Conservation (phyloP, 2,329 filamentous ascomycete genomes). For the Trichoderma lentiforme region DNA sequence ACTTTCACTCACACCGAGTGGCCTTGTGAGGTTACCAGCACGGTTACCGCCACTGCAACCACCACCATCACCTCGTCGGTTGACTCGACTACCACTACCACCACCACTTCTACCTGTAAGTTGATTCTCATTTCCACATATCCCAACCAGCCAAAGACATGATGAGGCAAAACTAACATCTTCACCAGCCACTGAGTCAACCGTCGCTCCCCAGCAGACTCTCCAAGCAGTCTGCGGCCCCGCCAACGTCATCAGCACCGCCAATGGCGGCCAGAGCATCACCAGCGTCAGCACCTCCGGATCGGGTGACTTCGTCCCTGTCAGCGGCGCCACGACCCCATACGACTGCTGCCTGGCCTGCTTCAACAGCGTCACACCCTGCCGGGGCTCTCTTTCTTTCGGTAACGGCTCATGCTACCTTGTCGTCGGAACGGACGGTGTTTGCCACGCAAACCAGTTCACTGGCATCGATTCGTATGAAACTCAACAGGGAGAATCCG, state of each 20-base stretch:
- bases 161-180: not conserved
- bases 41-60: not conserved
- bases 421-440: not conserved
- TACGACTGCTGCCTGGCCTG: slow-evolving; percentile 4
- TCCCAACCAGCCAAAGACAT: not conserved
- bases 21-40: slow-evolving; percentile 9
- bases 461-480: not conserved
- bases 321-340: not conserved
- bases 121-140: too few relatives aligned
- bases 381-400: not conserved
- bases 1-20: slow-evolving; percentile 4
- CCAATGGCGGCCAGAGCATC: not conserved
- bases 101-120: slow-evolving; percentile 4
- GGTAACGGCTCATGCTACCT: slow-evolving; percentile 26
- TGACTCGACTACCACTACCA: not conserved
- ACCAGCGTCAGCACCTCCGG: not conserved
- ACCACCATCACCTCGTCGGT: not conserved
- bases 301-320: not conserved
- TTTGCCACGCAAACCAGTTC: slow-evolving; percentile 10
- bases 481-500: not conserved
- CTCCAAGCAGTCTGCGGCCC: slow-evolving; percentile 9
- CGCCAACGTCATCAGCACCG: not conserved
- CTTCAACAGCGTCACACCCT: not conserved
- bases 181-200: not conserved
- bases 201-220: not conserved